Base-by-base conservation (phyloP, 179 eudicot species). In the Heliamphora pulchella region DNA sequence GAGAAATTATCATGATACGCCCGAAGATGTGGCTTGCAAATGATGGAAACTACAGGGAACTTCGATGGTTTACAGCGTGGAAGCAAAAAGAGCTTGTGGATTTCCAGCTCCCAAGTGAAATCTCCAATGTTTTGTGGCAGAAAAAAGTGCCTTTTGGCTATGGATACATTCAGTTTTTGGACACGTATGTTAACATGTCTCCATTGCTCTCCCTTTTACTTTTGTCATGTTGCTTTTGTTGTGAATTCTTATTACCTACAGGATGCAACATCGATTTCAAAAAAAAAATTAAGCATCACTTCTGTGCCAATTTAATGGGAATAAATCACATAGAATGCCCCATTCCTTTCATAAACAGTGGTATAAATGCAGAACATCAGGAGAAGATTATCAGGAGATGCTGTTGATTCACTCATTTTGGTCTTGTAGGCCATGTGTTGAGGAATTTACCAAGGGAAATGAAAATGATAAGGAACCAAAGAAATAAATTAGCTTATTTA, bases 11-110 rank as follows among this genome's bases (percentile, higher is more conserved):
- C 82, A 90, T 96, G 99, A 96, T 92, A 67, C 93, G 98, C 7
- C 97, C 99, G 2, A 96, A 96, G 85, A 88, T 90, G 92, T 94
- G 94, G 90, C 97, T 96, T 72, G 99, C 98, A 54, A 94, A 96
- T 84, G 99, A 94, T 79, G 98, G 98, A 0, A 96, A 96, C 82
- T 94, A 94, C 77, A 88, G 98, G 85, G 99, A 96, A 82, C 97
- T 94, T 11, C 85, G 97, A 5, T 96, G 98, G 99, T 96, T 92
- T 84, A 91, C 98, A 43, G 89, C 96, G 51, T 96, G 99, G 99
- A 94, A 94, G 86, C 93, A 86, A n/a, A 89, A 86, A 76, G 87
- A 89, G 73, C 81, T 94, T 78, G 91, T 81, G 71, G 93, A 96
- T 66, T 94, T 96, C 86, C 88, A 86, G 84, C 92, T 96, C 39